Base-by-base conservation (phyloP, 2,329 filamentous ascomycete genomes). In the Microthyrium microscopicum region DNA sequence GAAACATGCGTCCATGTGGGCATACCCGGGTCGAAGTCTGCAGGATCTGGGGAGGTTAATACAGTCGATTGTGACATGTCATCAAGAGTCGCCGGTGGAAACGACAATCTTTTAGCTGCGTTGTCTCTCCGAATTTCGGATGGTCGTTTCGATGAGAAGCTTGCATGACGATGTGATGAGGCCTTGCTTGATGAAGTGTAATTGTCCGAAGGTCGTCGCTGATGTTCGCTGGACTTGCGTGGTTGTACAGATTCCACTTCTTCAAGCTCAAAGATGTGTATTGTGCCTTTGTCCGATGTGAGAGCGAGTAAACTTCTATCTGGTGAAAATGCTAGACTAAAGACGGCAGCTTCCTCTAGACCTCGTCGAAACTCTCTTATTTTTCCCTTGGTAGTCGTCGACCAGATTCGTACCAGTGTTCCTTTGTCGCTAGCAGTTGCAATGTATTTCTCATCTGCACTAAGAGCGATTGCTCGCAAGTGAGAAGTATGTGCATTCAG, bases 391-490 rank as follows among this genome's bases (percentile, higher is more conserved):
- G 75, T 92, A 34, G 64, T 65, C 1, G 83, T 87, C 17, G 77
- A 70, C 59, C 80, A 95, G 19, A 95, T 69, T 13, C 87, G 78
- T 44, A 95, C 72, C 17, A 98, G 61, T 1, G 89, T 98, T 21
- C 89, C 89, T 62, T 79, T 81, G 54, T 93, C 81, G 52, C 85
- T 93, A 8, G 87, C 87, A 1, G 84, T 94, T 11, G 85, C 89
- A 20, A 95, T 60, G 12, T 91, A 57, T 31, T 82, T 70, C 3
- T 81, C 84, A 48, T 93, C 80, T 0, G 66, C 66, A 44, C 82
- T 92, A 22, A 98, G 60, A 8, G 76, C 70, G 42, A 98, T 64
- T 26, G 84, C 83, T 39, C 78, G 71, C 13, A 98, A 60, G 0
- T 78, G 65, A 1, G 78, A 77, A 4, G 77, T 75, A 52, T 98